These are phyloP conservation scores for Saposhnikovia divaricata DNA, from an alignment of 129 eudicot species.

Conservation along the genomic window DNA sequence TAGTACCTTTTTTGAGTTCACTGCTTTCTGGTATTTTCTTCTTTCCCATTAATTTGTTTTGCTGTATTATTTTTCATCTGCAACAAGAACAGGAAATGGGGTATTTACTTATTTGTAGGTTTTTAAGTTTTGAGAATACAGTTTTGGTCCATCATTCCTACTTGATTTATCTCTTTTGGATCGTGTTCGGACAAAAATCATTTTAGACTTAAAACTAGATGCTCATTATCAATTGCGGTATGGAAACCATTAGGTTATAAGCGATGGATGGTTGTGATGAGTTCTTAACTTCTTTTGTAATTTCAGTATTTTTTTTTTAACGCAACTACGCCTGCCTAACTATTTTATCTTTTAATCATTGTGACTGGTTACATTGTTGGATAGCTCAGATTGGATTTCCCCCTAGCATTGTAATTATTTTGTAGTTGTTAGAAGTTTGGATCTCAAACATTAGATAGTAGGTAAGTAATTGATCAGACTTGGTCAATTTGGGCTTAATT, in stretches of 20 bases:
- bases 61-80: background rate
- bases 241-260: background rate
- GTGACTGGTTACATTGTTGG: background rate
- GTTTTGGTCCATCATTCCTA: background rate
- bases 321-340: background rate
- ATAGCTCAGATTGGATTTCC: background rate
- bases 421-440: background rate
- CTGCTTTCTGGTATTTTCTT: slow-evolving; percentile 65
- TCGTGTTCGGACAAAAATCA: background rate
- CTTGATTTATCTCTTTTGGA: background rate
- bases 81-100: background rate
- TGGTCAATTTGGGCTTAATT: background rate
- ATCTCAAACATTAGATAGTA: background rate
- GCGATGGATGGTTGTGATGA: background rate
- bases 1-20: slow-evolving; percentile 48
- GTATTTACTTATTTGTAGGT: background rate
- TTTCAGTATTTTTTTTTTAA: background rate
- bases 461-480: background rate
- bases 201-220: background rate
- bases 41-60: background rate
- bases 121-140: background rate
- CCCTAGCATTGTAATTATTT: background rate
- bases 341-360: background rate
- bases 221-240: background rate
- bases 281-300: background rate